Conservation (phyloP, 306 rosid species). For the Dalbergia cochinchinensis region DNA sequence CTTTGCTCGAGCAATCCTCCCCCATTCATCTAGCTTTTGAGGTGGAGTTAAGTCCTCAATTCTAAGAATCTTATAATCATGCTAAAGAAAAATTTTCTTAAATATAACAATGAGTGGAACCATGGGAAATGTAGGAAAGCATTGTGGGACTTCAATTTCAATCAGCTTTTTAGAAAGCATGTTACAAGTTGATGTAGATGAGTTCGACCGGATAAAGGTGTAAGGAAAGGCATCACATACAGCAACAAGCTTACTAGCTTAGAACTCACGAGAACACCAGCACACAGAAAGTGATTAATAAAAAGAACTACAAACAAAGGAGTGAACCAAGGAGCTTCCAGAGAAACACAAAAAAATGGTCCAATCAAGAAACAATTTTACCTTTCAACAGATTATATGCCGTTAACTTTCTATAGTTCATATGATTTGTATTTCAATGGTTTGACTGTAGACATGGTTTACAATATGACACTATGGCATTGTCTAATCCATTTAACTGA, state of each 20-base stretch:
- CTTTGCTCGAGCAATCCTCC: no score
- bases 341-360: no score
- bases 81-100: background rate
- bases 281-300: background rate
- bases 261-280: constrained; percentile 12
- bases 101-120: background rate
- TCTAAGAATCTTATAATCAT: background rate
- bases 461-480: background rate
- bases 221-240: constrained; percentile 13
- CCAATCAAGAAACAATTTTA: constrained; percentile 20
- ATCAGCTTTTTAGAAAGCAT: constrained; percentile 9
- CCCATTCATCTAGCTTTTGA: no score
- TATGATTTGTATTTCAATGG: background rate
- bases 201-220: background rate
- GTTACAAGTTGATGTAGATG: constrained; percentile 5
- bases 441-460: background rate
- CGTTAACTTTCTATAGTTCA: constrained; percentile 23
- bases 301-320: background rate
- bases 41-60: no score
- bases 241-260: background rate
- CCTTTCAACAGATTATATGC: constrained; percentile 4
- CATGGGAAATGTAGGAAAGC: background rate
- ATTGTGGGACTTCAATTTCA: background rate
- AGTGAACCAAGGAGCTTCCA: no score
- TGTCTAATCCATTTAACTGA: no score